These are phyloP conservation scores for Ogataea zsoltii DNA, from an alignment of 805 yeast species.

Conservation along the genomic window DNA sequence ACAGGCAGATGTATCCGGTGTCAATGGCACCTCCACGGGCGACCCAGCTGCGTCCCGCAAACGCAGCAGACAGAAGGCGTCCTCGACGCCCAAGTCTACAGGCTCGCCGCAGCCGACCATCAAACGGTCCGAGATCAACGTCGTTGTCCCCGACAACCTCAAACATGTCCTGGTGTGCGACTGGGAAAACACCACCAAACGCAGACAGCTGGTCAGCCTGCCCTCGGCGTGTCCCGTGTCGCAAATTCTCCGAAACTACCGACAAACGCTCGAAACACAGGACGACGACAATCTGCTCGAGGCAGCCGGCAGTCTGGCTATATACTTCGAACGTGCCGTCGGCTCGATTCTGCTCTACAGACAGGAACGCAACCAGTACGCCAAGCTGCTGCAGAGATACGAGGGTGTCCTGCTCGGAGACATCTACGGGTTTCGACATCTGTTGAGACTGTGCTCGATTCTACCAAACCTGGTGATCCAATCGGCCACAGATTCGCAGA, in stretches of 20 bases:
- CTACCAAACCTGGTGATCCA: conserved; percentile 82
- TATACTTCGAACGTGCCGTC: conserved; percentile 73
- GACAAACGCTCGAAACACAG: conserved; percentile 5
- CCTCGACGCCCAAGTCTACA: background rate
- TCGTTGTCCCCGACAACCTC: conserved; percentile 63
- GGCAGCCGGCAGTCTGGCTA: conserved; percentile 64
- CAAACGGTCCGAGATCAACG: conserved; percentile 43
- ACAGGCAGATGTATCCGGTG: conserved; percentile 3
- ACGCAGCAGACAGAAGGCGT: background rate
- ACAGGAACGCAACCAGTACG: conserved; percentile 74
- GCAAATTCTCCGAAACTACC: conserved; percentile 55
- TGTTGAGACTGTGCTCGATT: conserved; percentile 72
- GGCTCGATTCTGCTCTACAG: conserved; percentile 71
- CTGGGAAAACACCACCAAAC: conserved; percentile 89
- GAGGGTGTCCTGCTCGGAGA: conserved; percentile 32
- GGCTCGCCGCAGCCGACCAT: background rate
- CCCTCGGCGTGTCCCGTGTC: conserved; percentile 60
- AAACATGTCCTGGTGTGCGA: conserved; percentile 81
- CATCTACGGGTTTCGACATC: conserved; percentile 80
- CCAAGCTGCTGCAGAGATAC: conserved; percentile 43
- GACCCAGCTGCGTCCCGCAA: background rate
- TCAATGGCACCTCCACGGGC: background rate
- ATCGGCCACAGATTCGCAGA: conserved; percentile 78
- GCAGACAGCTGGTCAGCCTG: conserved; percentile 64
- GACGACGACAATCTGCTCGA: conserved; percentile 59